Base-by-base conservation (phyloP, 139 green algal species). In the Chlorella ohadii region DNA sequence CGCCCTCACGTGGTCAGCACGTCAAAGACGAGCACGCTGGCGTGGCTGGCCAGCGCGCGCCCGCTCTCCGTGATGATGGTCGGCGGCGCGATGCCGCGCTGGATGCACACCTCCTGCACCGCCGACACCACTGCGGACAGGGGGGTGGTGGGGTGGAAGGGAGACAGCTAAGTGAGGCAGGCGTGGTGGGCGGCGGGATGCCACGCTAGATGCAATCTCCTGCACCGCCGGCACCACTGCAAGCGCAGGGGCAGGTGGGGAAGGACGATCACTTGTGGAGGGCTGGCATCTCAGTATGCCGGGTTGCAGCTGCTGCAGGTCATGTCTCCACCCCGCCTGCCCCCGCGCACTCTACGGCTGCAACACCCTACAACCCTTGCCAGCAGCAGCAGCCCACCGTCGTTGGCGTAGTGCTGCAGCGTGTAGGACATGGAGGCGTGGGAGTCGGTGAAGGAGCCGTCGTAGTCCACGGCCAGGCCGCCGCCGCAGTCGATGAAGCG, bases 11-110 rank as follows among this genome's bases (percentile, higher is more conserved):
- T 82, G 78, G 41, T 83, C n/a, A 94, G 67, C 33, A 94, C 91
- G 39, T 95, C 88, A 74, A 95, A 95, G 2, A 95, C 87, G n/a
- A 95, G 78, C 44, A 95, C 85, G 12, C 90, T 86, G 47, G 92
- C 86, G 88, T 95, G 92, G 28, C 85, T 92, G 51, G 87, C 92
- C 57, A 95, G 85, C 13, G 90, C 88, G 9, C 92, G 77, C 22
- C 92, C 92, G 64, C 86, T 93, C 79, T 95, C 92, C 25, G 63
- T 91, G 33, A 92, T 67, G 66, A 95, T 90, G 57, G 79, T 85
- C 36, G 92, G 92, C 5, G 85, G 57, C 6, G 38, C 23, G 39
- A 95, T 88, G 63, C 78, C 70, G 27, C 84, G 87, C 80, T 92
- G 67, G 61, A 86, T 75, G 87, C 92, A 95, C 33, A 90, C 90